phyloP scores from a whole-genome alignment of 108 stramenopile species.

The Epipyxis sp. region DNA sequence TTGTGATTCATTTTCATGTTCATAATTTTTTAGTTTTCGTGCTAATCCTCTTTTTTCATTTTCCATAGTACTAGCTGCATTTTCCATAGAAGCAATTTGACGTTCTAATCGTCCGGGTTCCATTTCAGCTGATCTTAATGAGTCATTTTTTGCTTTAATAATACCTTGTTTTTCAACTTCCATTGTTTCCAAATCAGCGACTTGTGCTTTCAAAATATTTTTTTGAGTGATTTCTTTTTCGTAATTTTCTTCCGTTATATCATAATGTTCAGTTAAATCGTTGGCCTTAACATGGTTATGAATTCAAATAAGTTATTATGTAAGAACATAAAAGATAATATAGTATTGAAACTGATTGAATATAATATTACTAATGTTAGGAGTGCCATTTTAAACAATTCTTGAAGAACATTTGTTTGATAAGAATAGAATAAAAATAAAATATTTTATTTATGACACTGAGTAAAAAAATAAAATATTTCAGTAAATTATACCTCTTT shows the following conservation, averaged over 20 bases:
- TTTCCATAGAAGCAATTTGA: conserved; percentile 6
- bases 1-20: conserved; percentile 34
- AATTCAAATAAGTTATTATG: too few relatives aligned
- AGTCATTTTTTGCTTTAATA: neutral
- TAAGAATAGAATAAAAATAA: too few relatives aligned
- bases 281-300: too few relatives aligned
- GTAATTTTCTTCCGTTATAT: neutral
- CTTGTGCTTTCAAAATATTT: neutral
- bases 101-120: conserved; percentile 21
- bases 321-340: too few relatives aligned
- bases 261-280: conserved; percentile 12
- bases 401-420: conserved; percentile 36
- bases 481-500: conserved; percentile 5
- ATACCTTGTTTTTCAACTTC: neutral
- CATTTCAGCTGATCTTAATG: neutral
- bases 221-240: conserved; percentile 17
- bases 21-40: conserved; percentile 24
- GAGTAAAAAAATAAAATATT: neutral
- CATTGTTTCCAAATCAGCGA: conserved; percentile 1
- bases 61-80: neutral
- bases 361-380: neutral
- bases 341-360: too few relatives aligned
- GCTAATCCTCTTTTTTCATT: neutral
- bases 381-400: conserved; percentile 24
- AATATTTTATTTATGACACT: neutral